Base-by-base conservation (phyloP, 2,329 filamentous ascomycete genomes). In the Alternaria consortialis region DNA sequence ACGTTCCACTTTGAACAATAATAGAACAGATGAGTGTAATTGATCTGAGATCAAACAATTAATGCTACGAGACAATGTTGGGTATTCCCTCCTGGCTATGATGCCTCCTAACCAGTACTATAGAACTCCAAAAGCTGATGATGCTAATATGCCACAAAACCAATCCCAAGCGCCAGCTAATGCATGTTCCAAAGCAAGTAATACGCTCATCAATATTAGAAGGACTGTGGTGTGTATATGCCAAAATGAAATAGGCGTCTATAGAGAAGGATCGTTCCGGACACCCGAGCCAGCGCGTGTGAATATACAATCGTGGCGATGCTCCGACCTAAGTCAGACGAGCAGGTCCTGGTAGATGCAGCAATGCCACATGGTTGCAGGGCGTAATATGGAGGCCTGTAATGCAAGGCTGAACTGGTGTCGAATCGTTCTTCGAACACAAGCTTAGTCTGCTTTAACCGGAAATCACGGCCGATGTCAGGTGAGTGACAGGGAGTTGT, bases 261-360 rank as follows among this genome's bases (percentile, higher is more conserved):
- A 75, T 66, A 64, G 62, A 64, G 63, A 58, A 58, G 60, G 50
- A 55, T 69, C 63, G 65, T 70, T 73, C 71, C 73, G 58, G 74
- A 64, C 71, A 77, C 75, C 71, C 75, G 75, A 71, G 65, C 76
- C 75, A 71, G 76, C 76, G 74, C 56, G 74, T 77, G 75, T 74
- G 67, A 70, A 65, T 56, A 55, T 61, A 64, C 53, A 59, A 66
- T 67, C 62, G 64, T 70, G 64, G 65, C 59, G 62, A 50, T 68
- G 62, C 63, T 66, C 67, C 56, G 60, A 64, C 54, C 66, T 72
- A 70, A 74, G 68, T 74, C 68, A 73, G 66, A 69, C 57, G 46
- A 51, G 59, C 56, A 56, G 37, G 32, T 53, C 60, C 54, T 53
- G 63, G 64, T 47, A 67, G 64, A 53, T 66, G 63, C 65, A 64